These are phyloP conservation scores for Suillus cothurnatus DNA, from an alignment of 768 basidiomycete species.

Conservation along the genomic window DNA sequence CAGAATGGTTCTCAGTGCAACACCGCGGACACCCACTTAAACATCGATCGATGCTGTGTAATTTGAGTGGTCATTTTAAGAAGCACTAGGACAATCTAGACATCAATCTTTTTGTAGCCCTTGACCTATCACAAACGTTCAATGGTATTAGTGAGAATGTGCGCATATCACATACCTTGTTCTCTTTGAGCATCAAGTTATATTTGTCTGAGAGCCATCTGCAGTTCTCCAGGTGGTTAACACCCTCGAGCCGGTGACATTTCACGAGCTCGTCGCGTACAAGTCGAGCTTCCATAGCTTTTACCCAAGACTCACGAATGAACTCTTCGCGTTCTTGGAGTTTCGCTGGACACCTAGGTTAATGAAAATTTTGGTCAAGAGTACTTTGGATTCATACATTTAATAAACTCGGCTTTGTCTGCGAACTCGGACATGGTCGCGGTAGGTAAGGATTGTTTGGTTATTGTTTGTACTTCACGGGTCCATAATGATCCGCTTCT, in stretches of 20 bases:
- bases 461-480: conserved; percentile 11
- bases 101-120: conserved; percentile 82
- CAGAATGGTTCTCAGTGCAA: neutral
- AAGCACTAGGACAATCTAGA: conserved; percentile 25
- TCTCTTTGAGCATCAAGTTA: conserved; percentile 72
- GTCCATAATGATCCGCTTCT: neutral
- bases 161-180: conserved; percentile 60
- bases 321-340: conserved; percentile 69
- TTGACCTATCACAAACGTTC: conserved; percentile 56
- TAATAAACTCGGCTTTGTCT: conserved; percentile 36
- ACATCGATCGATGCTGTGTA: neutral
- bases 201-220: conserved; percentile 86
- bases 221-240: conserved; percentile 90
- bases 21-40: neutral
- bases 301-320: conserved; percentile 92
- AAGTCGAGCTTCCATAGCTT: conserved; percentile 89
- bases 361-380: conserved; percentile 5
- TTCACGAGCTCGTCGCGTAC: conserved; percentile 87
- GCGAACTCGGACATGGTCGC: conserved; percentile 29
- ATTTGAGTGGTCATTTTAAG: conserved; percentile 1
- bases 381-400: conserved; percentile 21
- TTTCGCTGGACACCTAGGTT: conserved; percentile 46
- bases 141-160: neutral
- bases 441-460: conserved; percentile 6
- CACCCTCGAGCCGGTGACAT: conserved; percentile 89